These are phyloP conservation scores for Debaryomyces sp. DNA, from an alignment of 1,139 yeast species.

Conservation along the genomic window DNA sequence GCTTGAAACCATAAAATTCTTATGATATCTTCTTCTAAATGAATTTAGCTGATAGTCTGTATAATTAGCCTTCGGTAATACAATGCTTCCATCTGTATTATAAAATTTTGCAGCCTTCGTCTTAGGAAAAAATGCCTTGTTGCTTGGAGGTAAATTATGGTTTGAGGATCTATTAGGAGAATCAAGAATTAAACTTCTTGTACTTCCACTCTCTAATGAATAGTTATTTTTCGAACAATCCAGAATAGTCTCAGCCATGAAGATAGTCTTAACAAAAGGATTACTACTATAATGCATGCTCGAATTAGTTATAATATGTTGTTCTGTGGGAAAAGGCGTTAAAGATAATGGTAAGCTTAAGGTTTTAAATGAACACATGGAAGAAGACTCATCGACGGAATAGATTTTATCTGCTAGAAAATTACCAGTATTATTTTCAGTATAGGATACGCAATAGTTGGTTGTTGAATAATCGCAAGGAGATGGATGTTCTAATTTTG, in stretches of 20 bases:
- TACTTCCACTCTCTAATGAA: not conserved
- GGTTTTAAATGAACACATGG: not conserved
- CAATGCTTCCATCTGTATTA: slow-evolving; percentile 1
- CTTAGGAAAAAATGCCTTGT: not conserved
- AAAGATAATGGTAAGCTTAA: not conserved
- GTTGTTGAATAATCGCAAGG: not conserved
- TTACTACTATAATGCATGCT: not conserved
- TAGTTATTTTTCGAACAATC: not conserved
- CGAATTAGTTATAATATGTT: not conserved
- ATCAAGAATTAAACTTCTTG: not conserved
- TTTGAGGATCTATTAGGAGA: not conserved
- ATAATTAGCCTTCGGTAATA: slow-evolving; percentile 5
- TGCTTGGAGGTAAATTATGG: not conserved
- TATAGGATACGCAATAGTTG: not conserved
- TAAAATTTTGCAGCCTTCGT: not conserved
- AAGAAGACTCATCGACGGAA: not conserved
- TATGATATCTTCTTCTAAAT: slow-evolving; percentile 4
- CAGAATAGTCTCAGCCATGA: not conserved
- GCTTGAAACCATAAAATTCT: not conserved
- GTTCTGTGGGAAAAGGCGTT: not conserved
- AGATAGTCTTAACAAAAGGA: not conserved
- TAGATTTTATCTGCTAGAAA: not conserved
- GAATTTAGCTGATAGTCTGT: not conserved
- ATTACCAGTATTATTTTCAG: not conserved
- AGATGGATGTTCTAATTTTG: not conserved